Evolutionary conservation across 352 stramenopile species (phyloP).

Genomic region (Albugo candida): DNA sequence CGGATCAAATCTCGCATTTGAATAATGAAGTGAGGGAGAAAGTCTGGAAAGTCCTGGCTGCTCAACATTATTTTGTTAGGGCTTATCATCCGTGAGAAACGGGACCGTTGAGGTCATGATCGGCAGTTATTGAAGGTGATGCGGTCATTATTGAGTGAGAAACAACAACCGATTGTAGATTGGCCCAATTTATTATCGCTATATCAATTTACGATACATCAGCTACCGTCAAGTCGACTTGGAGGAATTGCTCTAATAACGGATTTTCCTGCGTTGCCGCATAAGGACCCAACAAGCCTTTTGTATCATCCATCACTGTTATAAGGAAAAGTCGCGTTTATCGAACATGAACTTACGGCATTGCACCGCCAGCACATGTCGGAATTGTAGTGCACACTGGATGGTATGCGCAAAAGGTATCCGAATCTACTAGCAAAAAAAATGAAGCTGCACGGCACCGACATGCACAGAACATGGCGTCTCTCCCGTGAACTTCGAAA

Average conservation of each 20-base stretch:
- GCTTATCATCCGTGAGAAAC: constrained; percentile 3
- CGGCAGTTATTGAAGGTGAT: too few species aligned
- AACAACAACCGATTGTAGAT: too few species aligned
- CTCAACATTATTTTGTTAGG: constrained; percentile 4
- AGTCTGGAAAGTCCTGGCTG: neutral
- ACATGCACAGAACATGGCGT: neutral
- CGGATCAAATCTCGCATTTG: constrained; percentile 1
- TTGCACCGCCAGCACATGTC: neutral
- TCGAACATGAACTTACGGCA: constrained; percentile 1
- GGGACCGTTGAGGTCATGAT: constrained; percentile 6
- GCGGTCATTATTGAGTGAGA: too few species aligned
- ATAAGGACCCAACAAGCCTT: neutral
- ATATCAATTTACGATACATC: too few species aligned
- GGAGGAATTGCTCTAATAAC: constrained; percentile 10
- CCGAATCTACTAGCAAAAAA: neutral
- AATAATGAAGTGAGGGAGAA: constrained; percentile 7
- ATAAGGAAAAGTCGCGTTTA: neutral
- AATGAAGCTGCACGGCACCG: neutral
- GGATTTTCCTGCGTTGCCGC: constrained; percentile 11
- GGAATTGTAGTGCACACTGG: neutral
- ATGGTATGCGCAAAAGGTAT: constrained; percentile 3
- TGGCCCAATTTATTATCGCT: too few species aligned
- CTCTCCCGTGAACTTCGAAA: neutral
- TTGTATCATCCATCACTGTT: neutral
- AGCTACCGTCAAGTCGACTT: too few species aligned